A percentile compares a stretch with the other conserved stretches of the same genome.
Evolutionary conservation across 1,284 basidiomycete species (phyloP).

Genomic region (Microbotryum scabiosae): DNA sequence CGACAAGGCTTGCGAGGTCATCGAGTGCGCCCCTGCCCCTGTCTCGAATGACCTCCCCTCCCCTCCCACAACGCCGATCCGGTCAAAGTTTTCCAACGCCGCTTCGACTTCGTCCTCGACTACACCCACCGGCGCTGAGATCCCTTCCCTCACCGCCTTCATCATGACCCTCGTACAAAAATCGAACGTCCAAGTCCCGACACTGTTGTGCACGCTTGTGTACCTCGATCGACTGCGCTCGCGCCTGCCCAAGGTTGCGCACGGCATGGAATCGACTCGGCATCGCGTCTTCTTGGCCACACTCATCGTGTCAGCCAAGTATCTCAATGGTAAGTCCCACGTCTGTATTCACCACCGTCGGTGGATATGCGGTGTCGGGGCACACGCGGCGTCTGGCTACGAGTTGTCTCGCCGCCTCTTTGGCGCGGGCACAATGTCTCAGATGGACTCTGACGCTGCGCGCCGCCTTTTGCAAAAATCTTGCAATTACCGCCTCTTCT

Average conservation of each 20-base stretch:
- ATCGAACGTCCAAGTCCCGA: constrained; percentile 74
- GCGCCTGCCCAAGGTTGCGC: constrained; percentile 65
- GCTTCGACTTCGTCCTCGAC: constrained; percentile 3
- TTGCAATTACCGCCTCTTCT: no score
- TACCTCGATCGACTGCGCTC: constrained; percentile 79
- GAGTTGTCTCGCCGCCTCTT: no score
- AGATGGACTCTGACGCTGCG: no score
- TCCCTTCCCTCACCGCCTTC: constrained; percentile 73
- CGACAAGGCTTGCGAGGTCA: constrained; percentile 26
- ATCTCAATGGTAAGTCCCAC: constrained; percentile 81
- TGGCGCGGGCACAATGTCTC: no score
- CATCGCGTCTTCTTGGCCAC: constrained; percentile 91
- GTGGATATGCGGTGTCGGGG: no score
- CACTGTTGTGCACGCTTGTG: constrained; percentile 80
- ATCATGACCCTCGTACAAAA: constrained; percentile 72
- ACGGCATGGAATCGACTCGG: constrained; percentile 82
- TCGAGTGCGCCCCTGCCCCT: constrained; percentile 13
- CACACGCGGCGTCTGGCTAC: no score
- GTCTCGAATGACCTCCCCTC: constrained; percentile 13
- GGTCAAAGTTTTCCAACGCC: background rate
- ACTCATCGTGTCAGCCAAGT: constrained; percentile 91
- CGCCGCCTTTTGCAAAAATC: no score
- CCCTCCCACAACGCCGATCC: constrained; percentile 24
- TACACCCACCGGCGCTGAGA: constrained; percentile 25
- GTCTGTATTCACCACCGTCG: constrained; percentile 40